Conservation (phyloP, 371 early-diverging fungal species). For the Umbelopsis sp. region DNA sequence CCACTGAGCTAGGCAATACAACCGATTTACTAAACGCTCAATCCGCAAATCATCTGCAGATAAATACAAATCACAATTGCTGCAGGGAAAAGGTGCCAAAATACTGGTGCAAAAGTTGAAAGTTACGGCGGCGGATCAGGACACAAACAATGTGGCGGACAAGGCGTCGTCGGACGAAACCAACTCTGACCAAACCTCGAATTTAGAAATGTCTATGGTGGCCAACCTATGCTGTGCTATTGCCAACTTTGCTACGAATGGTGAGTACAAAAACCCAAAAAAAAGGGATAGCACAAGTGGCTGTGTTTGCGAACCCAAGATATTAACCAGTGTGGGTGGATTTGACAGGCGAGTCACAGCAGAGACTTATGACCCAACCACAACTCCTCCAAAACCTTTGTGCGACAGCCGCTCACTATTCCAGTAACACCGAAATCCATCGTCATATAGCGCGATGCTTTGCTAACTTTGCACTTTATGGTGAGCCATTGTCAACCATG, state of each 20-base stretch:
- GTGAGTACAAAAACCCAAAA: conserved; percentile 21
- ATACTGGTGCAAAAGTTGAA: conserved; percentile 43
- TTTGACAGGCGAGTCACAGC: conserved; percentile 53
- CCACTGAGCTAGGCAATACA: background rate
- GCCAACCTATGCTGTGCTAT: conserved; percentile 64
- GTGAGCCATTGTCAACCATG: conserved; percentile 29
- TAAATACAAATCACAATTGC: conserved; percentile 54
- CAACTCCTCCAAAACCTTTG: conserved; percentile 50
- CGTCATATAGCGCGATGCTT: conserved; percentile 61
- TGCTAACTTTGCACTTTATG: conserved; percentile 62
- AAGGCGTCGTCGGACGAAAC: background rate
- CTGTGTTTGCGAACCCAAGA: background rate
- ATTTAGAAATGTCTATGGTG: background rate
- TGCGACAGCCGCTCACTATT: conserved; percentile 14
- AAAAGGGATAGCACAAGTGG: background rate
- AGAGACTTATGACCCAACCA: conserved; percentile 54
- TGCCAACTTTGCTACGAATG: conserved; percentile 67
- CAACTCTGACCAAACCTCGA: conserved; percentile 2
- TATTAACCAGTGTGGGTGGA: background rate
- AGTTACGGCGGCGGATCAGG: conserved; percentile 19
- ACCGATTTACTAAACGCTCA: background rate
- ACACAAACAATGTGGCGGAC: background rate
- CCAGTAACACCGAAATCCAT: conserved; percentile 34
- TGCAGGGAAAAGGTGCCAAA: conserved; percentile 51
- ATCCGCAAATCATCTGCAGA: conserved; percentile 29